Percentiles rank a stretch among this genome's conserved stretches.
phyloP scores from a whole-genome alignment of 1,284 basidiomycete species.

The Ceratobasidium sp. region DNA sequence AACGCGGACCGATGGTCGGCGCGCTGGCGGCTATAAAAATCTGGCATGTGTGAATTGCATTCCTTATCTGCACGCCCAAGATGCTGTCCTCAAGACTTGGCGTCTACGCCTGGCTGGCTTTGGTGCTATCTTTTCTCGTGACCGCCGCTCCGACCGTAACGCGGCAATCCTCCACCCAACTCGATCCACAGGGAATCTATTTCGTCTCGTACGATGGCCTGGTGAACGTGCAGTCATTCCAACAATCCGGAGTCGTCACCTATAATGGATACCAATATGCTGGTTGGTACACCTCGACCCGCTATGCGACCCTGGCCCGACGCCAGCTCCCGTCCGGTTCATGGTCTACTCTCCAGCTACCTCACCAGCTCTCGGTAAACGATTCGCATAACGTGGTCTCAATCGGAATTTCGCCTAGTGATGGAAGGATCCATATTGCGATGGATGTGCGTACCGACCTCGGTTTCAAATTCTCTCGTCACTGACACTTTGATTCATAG shows the following conservation, averaged over 20 bases:
- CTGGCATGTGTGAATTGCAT: background rate
- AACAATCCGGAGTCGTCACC: constrained; percentile 35
- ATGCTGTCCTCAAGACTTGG: constrained; percentile 13
- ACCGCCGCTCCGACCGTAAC: constrained; percentile 21
- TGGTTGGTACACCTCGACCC: constrained; percentile 38
- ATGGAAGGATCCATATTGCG: constrained; percentile 41
- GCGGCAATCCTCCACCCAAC: constrained; percentile 30
- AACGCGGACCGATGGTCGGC: constrained; percentile 5
- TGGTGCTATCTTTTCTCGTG: background rate
- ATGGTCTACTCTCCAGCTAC: constrained; percentile 37
- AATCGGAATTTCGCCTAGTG: constrained; percentile 39
- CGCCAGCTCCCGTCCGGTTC: constrained; percentile 36
- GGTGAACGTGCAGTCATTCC: constrained; percentile 38
- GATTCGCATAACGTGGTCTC: constrained; percentile 41
- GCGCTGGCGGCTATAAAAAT: constrained; percentile 5
- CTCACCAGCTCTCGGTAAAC: constrained; percentile 38
- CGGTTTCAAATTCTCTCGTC: background rate
- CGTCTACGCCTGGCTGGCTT: constrained; percentile 1
- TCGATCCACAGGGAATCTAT: constrained; percentile 34
- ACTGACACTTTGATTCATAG: background rate
- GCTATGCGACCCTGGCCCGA: constrained; percentile 38
- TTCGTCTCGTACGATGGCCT: constrained; percentile 41
- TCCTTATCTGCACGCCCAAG: background rate
- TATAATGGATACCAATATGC: constrained; percentile 42
- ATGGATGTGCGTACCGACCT: constrained; percentile 31